phyloP scores from a whole-genome alignment of 2,329 filamentous ascomycete species.

The Penicillium sp. region DNA sequence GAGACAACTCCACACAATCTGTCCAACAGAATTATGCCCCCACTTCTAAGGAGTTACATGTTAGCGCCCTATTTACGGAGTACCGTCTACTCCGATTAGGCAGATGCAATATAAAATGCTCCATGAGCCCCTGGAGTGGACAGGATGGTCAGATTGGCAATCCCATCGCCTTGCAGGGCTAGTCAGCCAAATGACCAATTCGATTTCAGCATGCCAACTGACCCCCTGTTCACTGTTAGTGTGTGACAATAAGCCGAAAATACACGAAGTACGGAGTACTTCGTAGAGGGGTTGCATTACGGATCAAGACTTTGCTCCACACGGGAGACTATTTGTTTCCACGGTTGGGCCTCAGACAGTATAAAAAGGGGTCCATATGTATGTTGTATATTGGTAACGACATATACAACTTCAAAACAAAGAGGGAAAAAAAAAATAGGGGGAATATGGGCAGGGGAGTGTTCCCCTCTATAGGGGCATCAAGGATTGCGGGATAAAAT shows the following conservation, averaged over 20 bases:
- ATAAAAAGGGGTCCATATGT: neutral
- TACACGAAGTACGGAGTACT: neutral
- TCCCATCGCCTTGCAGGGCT: slow-evolving; percentile 6
- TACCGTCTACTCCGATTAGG: slow-evolving; percentile 8
- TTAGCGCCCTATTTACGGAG: slow-evolving; percentile 7
- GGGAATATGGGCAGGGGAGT: slow-evolving; percentile 2
- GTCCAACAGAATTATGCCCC: neutral
- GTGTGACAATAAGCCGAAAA: neutral
- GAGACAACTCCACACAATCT: slow-evolving; percentile 5
- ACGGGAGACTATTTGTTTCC: slow-evolving; percentile 6
- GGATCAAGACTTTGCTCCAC: slow-evolving; percentile 1
- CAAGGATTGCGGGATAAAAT: neutral
- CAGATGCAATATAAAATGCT: slow-evolving; percentile 14
- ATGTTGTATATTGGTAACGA: neutral
- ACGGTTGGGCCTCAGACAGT: neutral
- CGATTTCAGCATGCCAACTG: slow-evolving; percentile 1
- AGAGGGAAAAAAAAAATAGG: neutral
- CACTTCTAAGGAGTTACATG: slow-evolving; percentile 11
- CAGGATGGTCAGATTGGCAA: slow-evolving; percentile 4
- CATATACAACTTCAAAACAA: too few species aligned
- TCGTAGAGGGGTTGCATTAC: neutral
- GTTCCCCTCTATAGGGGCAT: neutral
- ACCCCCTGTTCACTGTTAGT: neutral
- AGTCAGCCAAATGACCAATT: neutral
- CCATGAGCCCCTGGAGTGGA: slow-evolving; percentile 1